These are phyloP conservation scores for Xenoacremonium recifei DNA, from an alignment of 2,329 filamentous ascomycete species.

Conservation along the genomic window DNA sequence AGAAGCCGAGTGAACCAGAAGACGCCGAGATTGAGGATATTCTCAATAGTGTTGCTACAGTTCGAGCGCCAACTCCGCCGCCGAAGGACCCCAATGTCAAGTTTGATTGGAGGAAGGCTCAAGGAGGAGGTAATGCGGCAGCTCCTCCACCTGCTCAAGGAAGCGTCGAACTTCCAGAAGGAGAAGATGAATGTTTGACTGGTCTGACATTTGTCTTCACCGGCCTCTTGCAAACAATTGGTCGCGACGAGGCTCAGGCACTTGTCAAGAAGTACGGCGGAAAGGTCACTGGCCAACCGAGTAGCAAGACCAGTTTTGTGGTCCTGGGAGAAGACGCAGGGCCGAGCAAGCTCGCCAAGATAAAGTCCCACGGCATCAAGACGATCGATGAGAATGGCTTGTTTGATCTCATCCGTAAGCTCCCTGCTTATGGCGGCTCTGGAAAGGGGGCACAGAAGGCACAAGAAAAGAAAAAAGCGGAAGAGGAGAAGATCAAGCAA, in stretches of 20 bases:
- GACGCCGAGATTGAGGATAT: slow-evolving; percentile 75
- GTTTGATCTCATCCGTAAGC: slow-evolving; percentile 75
- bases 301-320: slow-evolving; percentile 91
- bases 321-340: slow-evolving; percentile 89
- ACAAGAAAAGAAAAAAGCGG: slow-evolving; percentile 79
- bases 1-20: slow-evolving; percentile 66
- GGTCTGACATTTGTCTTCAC: slow-evolving; percentile 96
- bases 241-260: slow-evolving; percentile 79
- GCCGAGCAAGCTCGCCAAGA: slow-evolving; percentile 88
- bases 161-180: slow-evolving; percentile 71
- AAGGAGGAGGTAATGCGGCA: slow-evolving; percentile 59
- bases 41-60: slow-evolving; percentile 79
- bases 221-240: slow-evolving; percentile 75
- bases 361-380: slow-evolving; percentile 75
- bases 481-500: slow-evolving; percentile 77
- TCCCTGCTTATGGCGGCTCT: slow-evolving; percentile 84
- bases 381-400: slow-evolving; percentile 93
- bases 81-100: slow-evolving; percentile 68
- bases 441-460: slow-evolving; percentile 85
- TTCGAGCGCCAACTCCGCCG: slow-evolving; percentile 82
- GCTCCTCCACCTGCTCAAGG: slow-evolving; percentile 58
- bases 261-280: slow-evolving; percentile 93
- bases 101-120: slow-evolving; percentile 72
- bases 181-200: slow-evolving; percentile 83
- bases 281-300: slow-evolving; percentile 82